These are phyloP conservation scores for Gastrolobium villosum DNA, from an alignment of 306 rosid species.

Conservation along the genomic window DNA sequence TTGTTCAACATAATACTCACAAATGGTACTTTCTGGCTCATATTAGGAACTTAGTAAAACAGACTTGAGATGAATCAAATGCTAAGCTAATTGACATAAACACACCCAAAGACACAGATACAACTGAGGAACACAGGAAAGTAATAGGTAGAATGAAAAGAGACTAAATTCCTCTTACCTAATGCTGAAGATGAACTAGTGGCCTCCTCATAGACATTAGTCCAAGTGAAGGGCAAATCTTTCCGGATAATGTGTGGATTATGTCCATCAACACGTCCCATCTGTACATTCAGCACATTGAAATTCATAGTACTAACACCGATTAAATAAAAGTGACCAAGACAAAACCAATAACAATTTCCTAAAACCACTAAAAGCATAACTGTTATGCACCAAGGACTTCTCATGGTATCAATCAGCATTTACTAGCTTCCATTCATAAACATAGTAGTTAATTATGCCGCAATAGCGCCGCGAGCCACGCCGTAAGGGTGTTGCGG, in stretches of 20 bases:
- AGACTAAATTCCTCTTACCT: slow-evolving; percentile 57
- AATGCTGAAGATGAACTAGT: slow-evolving; percentile 52
- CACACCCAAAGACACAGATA: slow-evolving; percentile 12
- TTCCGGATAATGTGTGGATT: slow-evolving; percentile 70
- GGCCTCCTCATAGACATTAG: slow-evolving; percentile 73
- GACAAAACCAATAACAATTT: background rate
- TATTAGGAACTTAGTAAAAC: slow-evolving; percentile 22
- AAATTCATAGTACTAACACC: slow-evolving; percentile 29
- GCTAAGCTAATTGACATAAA: slow-evolving; percentile 38
- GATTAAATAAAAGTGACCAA: slow-evolving; percentile 20
- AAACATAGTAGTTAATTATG: too few species aligned
- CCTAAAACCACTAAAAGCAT: background rate
- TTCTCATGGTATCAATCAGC: too few species aligned
- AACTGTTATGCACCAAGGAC: background rate
- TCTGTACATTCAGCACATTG: slow-evolving; percentile 61
- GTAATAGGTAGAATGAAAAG: slow-evolving; percentile 18
- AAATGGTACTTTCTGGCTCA: slow-evolving; percentile 5
- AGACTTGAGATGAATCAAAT: slow-evolving; percentile 32
- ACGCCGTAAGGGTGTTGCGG: too few species aligned
- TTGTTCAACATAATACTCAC: background rate
- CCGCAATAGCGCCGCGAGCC: too few species aligned
- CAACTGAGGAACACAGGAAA: slow-evolving; percentile 32
- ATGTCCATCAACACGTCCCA: slow-evolving; percentile 94
- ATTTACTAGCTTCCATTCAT: too few species aligned
- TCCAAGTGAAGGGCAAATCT: slow-evolving; percentile 79